These are phyloP conservation scores for Sporothrix pallida DNA, from an alignment of 2,329 filamentous ascomycete species.

Conservation along the genomic window DNA sequence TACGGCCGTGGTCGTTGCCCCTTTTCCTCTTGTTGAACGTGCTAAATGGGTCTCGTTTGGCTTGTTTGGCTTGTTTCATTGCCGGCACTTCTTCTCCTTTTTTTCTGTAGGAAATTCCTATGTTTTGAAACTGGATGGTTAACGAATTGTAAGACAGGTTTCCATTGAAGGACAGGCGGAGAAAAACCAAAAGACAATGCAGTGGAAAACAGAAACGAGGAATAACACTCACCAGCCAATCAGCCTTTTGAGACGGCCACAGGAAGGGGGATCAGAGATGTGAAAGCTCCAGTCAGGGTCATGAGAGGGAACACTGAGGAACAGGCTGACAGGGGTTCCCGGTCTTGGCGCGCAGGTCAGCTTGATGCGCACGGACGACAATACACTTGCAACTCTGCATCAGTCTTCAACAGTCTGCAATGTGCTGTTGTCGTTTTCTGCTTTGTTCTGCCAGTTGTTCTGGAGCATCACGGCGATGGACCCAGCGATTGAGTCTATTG, in stretches of 20 bases:
- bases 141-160: not conserved
- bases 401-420: not conserved
- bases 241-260: conserved; percentile 23
- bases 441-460: not conserved
- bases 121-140: conserved; percentile 19
- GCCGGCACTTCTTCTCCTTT: not conserved
- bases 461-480: conserved; percentile 1
- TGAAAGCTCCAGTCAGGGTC: conserved; percentile 17
- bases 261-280: conserved; percentile 8
- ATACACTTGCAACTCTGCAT: conserved; percentile 1
- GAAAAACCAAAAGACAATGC: not conserved
- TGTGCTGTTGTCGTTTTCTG: not conserved
- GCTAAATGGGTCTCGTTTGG: not conserved
- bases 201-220: not conserved
- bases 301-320: conserved; percentile 5
- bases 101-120: not conserved
- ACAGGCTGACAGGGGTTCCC: conserved; percentile 8
- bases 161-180: not conserved
- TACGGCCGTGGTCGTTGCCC: conserved; percentile 6
- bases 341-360: conserved; percentile 18
- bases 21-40: not conserved
- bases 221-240: not conserved
- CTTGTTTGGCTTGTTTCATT: not conserved
- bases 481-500: conserved; percentile 13
- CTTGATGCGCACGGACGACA: not conserved